Base-by-base conservation (phyloP, 257 asterid species). In the Linderniella brevidens region DNA sequence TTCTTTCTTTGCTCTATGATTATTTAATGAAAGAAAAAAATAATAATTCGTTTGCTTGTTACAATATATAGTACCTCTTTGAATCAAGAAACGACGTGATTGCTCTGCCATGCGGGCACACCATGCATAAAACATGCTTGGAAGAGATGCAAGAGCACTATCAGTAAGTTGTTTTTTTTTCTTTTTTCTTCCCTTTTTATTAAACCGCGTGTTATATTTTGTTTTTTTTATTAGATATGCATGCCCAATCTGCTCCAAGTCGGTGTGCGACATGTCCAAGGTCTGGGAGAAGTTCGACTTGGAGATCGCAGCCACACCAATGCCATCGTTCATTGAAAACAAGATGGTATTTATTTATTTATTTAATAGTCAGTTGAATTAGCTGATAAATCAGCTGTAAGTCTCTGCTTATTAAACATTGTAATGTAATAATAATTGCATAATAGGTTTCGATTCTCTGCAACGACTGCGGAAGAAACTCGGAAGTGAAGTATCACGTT, bases 251-350 rank as follows among this genome's bases (percentile, higher is more conserved):
- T 86, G 94, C 68, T 76, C 84, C 18, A 86, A 81, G 62, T 81
- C 96, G 0, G 86, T 81, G 16, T 78, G 92, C 39, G 92, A 86
- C 48, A 78, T 86, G 94, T 86, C 96, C 11, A 72, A 78, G 56
- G 81, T 76, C 49, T 86, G 96, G 94, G 94, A 82, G 74, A 72
- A 65, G 58, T 71, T 69, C 54, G 96, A 86, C 71, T 5, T 49
- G 74, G 92, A 86, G 75, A 74, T 86, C 35, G 94, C 94, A 41
- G 83, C 96, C 6, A 79, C 86, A 8, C 94, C 94, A 0, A 76
- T 81, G 92, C 96, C 96, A 6, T 66, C 72, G 12, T 58, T 66
- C 43, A 74, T 65, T 17, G 78, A 60, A 46, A 68, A 77, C 62
- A 64, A 63, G 59, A 72, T 64, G 78, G 96, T 79, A 41, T n/a